Evolutionary conservation across 176 grass and related monocot species (phyloP).

Genomic region (Zoysia japonica): DNA sequence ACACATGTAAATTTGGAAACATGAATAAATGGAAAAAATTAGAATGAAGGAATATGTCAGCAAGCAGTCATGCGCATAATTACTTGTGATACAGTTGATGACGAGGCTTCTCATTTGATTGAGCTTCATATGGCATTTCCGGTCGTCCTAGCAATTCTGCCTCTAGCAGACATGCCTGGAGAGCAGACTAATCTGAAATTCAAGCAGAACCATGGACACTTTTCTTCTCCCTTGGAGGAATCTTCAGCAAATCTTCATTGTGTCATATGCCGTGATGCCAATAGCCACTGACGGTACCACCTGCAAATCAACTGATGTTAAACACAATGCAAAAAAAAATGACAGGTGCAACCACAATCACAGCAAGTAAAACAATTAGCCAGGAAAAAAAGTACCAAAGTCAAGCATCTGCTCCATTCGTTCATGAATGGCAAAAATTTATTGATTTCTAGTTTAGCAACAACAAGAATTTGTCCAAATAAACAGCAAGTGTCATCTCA

Average conservation of each 20-base stretch:
- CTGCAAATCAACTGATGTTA: conserved; percentile 35
- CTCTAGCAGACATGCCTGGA: neutral
- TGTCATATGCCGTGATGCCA: conserved; percentile 77
- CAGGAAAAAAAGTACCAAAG: neutral
- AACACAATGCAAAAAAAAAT: conserved; percentile 4
- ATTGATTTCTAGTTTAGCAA: neutral
- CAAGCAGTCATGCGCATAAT: conserved; percentile 10
- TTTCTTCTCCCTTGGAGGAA: conserved; percentile 59
- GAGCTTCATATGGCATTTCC: conserved; percentile 12
- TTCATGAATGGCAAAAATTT: neutral
- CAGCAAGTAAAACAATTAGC: neutral
- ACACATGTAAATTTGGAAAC: neutral
- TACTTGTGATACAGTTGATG: neutral
- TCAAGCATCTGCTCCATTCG: neutral
- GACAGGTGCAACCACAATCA: neutral
- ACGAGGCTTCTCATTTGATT: neutral
- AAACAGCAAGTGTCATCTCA: neutral
- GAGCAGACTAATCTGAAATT: neutral
- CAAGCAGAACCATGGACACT: conserved; percentile 45
- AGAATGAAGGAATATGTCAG: conserved; percentile 49
- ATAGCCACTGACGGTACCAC: conserved; percentile 76
- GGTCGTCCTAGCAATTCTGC: neutral
- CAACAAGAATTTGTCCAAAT: neutral
- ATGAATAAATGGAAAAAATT: conserved; percentile 28
- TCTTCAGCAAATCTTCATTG: conserved; percentile 66